phyloP scores from a whole-genome alignment of 441 rosid genomes.

The Pelargonium cotyledonis region DNA sequence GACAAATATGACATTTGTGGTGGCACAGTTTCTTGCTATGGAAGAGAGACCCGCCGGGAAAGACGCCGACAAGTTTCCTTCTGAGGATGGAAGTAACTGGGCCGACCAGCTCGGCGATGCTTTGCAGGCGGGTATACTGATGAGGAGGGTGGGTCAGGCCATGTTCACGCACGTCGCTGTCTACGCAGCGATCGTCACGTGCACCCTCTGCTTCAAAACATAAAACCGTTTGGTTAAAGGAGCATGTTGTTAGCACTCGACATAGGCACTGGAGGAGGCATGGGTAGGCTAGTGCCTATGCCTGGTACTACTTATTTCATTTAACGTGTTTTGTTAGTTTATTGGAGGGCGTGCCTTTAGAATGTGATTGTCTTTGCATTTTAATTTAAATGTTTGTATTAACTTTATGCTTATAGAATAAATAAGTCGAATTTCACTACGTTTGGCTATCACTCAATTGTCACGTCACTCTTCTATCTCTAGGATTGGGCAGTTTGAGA shows the following conservation, averaged over 20 bases:
- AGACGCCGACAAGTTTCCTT: background rate
- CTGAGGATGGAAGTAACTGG: background rate
- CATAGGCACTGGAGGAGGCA: no score
- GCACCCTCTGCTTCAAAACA: background rate
- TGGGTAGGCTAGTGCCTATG: background rate
- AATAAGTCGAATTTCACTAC: background rate
- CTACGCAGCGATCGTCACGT: background rate
- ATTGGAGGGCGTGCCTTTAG: background rate
- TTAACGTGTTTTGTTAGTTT: no score
- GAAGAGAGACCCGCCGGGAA: background rate
- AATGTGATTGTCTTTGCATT: background rate
- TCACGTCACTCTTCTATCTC: background rate
- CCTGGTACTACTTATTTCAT: background rate
- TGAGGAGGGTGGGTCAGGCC: background rate
- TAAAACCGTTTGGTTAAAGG: no score
- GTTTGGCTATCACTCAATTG: background rate
- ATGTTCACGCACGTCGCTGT: background rate
- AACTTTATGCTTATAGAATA: background rate
- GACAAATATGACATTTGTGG: background rate
- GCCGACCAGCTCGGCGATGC: background rate
- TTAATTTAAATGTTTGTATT: background rate
- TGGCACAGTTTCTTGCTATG: background rate
- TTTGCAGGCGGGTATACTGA: background rate
- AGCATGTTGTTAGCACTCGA: no score
- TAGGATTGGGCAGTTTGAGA: background rate